These are phyloP conservation scores for Suhomyces pyralidae DNA, from an alignment of 805 yeast species.

Conservation along the genomic window DNA sequence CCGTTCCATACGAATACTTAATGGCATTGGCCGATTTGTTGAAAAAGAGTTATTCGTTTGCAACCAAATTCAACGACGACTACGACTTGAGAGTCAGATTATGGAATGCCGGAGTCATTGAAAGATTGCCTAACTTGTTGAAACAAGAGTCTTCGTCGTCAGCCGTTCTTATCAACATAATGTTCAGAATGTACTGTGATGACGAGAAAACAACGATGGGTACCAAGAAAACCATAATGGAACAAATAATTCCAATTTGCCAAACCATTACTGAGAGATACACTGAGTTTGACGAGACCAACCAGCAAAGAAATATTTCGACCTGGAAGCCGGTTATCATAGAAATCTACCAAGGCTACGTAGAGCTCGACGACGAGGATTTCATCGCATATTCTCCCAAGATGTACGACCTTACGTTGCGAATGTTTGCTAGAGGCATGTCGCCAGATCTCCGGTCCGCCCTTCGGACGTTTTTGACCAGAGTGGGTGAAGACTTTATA, in stretches of 20 bases:
- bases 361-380: conserved; percentile 71
- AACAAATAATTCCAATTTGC: conserved; percentile 64
- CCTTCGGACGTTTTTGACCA: conserved; percentile 53
- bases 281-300: conserved; percentile 68
- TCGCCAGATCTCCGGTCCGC: conserved; percentile 61
- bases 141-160: conserved; percentile 91
- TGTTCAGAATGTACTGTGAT: conserved; percentile 78
- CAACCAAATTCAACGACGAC: conserved; percentile 84
- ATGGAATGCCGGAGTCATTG: conserved; percentile 90
- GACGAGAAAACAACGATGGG: conserved; percentile 46
- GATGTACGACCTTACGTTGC: conserved; percentile 58
- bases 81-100: conserved; percentile 82
- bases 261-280: conserved; percentile 67
- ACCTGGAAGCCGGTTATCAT: conserved; percentile 93
- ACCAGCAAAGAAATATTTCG: conserved; percentile 72
- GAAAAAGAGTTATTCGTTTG: conserved; percentile 71
- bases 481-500: conserved; percentile 46
- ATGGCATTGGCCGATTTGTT: conserved; percentile 58
- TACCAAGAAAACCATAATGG: conserved; percentile 48
- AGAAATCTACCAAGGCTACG: conserved; percentile 79
- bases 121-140: conserved; percentile 83
- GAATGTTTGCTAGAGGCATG: conserved; percentile 58
- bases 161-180: conserved; percentile 76
- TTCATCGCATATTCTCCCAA: conserved; percentile 56
- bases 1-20: conserved; percentile 66